Evolutionary conservation across 2,329 filamentous ascomycete species (phyloP).

Genomic region (Epicoccum sorghinum): DNA sequence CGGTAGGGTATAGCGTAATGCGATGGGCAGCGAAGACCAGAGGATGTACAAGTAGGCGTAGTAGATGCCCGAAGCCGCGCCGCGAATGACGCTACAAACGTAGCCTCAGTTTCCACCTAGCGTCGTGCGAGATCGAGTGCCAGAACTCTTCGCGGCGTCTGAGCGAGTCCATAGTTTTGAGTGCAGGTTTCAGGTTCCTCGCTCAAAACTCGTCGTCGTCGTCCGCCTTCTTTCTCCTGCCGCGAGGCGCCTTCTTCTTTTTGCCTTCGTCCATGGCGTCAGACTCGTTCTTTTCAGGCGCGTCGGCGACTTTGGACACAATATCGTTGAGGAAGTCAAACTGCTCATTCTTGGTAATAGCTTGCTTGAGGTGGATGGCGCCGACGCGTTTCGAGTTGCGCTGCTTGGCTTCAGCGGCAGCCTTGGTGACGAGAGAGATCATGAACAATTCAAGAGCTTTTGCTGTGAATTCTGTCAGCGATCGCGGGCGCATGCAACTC

Average conservation of each 20-base stretch:
- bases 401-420: slow-evolving; percentile 80
- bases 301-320: slow-evolving; percentile 79
- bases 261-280: slow-evolving; percentile 50
- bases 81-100: not conserved
- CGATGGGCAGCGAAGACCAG: not conserved
- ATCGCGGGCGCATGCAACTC: not conserved
- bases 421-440: slow-evolving; percentile 89
- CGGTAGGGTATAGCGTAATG: not conserved
- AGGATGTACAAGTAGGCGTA: not conserved
- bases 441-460: slow-evolving; percentile 98
- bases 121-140: not conserved
- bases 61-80: not conserved
- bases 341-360: slow-evolving; percentile 85
- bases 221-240: slow-evolving; percentile 48
- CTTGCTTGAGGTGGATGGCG: slow-evolving; percentile 88
- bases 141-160: not conserved
- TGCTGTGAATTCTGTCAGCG: slow-evolving; percentile 54
- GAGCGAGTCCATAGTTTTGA: not conserved
- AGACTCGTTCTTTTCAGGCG: slow-evolving; percentile 58
- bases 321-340: slow-evolving; percentile 95
- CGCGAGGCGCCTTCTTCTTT: slow-evolving; percentile 51
- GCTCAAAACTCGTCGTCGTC: slow-evolving; percentile 46
- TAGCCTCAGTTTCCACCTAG: not conserved
- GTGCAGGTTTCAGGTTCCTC: not conserved
- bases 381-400: slow-evolving; percentile 89